Percentiles rank a stretch among this genome's conserved stretches.
phyloP scores from a whole-genome alignment of 257 asterid species.

The Paulownia fortunei region DNA sequence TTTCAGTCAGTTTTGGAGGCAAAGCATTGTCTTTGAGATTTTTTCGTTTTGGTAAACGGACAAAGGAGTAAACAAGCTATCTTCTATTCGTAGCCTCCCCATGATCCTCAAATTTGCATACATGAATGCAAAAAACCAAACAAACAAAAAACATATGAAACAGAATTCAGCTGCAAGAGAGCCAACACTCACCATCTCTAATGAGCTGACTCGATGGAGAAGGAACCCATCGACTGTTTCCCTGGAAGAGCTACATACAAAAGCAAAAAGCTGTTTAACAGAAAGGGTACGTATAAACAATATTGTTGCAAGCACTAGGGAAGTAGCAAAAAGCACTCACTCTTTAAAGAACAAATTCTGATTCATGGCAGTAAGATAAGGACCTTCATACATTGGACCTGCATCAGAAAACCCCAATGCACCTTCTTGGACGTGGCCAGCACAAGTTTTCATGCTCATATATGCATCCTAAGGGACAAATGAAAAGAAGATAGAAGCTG shows the following conservation, averaged over 20 bases:
- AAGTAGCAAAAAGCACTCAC: constrained; percentile 40
- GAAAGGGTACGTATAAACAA: not conserved
- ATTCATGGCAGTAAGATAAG: constrained; percentile 42
- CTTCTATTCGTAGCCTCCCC: not conserved
- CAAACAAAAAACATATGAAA: not conserved
- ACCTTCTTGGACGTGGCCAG: constrained; percentile 20
- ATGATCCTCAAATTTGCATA: not conserved
- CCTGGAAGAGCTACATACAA: constrained; percentile 33
- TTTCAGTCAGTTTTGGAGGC: not conserved
- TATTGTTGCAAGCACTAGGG: not conserved
- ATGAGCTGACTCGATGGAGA: constrained; percentile 56
- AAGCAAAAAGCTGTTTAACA: not conserved
- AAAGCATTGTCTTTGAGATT: not conserved
- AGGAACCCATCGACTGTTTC: constrained; percentile 52
- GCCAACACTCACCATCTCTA: constrained; percentile 57
- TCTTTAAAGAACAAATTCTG: constrained; percentile 28
- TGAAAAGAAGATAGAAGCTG: not conserved
- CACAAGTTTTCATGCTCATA: constrained; percentile 40
- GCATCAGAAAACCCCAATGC: constrained; percentile 1
- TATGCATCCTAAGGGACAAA: constrained; percentile 54
- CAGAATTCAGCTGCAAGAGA: not conserved
- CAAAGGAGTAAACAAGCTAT: not conserved
- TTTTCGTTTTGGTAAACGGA: not conserved
- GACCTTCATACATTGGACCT: constrained; percentile 38
- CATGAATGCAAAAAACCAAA: not conserved